Evolutionary conservation across 2,329 filamentous ascomycete genomes (phyloP).

Genomic region (Penicillium frequentans): DNA sequence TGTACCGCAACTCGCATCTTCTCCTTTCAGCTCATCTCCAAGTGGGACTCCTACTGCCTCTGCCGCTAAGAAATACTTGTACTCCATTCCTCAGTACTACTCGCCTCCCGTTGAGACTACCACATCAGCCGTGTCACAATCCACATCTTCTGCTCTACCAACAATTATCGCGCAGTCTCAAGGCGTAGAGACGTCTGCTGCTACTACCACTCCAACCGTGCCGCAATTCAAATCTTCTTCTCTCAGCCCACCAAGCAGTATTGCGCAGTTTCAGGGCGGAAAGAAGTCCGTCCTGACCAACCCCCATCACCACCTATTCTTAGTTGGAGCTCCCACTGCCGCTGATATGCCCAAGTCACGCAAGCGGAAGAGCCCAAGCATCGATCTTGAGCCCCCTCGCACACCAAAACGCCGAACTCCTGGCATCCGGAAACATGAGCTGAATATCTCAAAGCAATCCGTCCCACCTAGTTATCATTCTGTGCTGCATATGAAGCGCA

Average conservation of each 20-base stretch:
- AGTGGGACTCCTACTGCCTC: neutral
- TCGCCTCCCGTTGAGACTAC: neutral
- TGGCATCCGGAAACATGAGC: neutral
- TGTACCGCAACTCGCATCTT: no score
- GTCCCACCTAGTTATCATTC: neutral
- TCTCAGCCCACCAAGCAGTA: neutral
- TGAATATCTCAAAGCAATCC: neutral
- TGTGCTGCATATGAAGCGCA: neutral
- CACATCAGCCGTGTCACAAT: neutral
- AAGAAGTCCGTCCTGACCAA: neutral
- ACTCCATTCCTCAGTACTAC: neutral
- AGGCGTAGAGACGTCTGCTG: neutral
- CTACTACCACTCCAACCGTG: neutral
- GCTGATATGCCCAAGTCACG: neutral
- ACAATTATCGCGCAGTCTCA: neutral
- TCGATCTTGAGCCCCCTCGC: neutral
- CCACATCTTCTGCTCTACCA: neutral
- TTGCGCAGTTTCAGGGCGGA: neutral
- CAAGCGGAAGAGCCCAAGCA: neutral
- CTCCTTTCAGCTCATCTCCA: neutral
- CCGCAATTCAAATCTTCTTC: neutral
- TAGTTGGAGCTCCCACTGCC: neutral
- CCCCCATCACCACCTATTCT: neutral
- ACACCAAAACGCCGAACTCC: neutral
- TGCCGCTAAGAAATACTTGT: neutral